Evolutionary conservation across 495 filamentous ascomycete species (phyloP).

Genomic region (Pyrenopolyporus hunteri): DNA sequence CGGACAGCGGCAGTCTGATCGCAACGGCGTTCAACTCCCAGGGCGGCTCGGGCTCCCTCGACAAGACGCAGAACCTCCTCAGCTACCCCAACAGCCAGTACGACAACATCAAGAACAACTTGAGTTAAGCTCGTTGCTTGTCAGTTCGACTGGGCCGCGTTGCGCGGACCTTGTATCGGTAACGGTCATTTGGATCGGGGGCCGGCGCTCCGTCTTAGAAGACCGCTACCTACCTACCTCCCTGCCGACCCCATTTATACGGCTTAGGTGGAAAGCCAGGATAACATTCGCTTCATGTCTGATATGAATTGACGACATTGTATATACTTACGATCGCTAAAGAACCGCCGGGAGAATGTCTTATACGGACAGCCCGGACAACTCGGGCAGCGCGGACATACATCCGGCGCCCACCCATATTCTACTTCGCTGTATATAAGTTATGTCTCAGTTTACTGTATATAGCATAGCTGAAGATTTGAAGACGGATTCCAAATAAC

Average conservation of each 20-base stretch:
- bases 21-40: constrained; percentile 51
- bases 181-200: constrained; percentile 30
- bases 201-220: constrained; percentile 30
- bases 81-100: constrained; percentile 52
- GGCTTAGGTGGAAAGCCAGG: background rate
- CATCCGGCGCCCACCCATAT: no score
- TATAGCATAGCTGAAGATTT: no score
- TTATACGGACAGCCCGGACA: no score
- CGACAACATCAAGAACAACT: constrained; percentile 48
- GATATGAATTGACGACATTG: constrained; percentile 9
- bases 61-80: constrained; percentile 45
- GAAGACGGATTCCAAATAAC: no score
- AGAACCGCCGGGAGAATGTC: no score
- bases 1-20: constrained; percentile 66
- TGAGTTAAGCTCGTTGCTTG: constrained; percentile 14
- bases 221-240: constrained; percentile 4
- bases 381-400: background rate
- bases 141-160: background rate
- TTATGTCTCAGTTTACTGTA: constrained; percentile 6
- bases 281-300: constrained; percentile 15
- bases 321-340: constrained; percentile 15
- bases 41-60: constrained; percentile 43
- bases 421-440: constrained; percentile 25
- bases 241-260: no score
- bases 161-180: background rate